Evolutionary conservation across 768 basidiomycete genomes (phyloP).

Genomic region (Brasilioporus rufonigricans): DNA sequence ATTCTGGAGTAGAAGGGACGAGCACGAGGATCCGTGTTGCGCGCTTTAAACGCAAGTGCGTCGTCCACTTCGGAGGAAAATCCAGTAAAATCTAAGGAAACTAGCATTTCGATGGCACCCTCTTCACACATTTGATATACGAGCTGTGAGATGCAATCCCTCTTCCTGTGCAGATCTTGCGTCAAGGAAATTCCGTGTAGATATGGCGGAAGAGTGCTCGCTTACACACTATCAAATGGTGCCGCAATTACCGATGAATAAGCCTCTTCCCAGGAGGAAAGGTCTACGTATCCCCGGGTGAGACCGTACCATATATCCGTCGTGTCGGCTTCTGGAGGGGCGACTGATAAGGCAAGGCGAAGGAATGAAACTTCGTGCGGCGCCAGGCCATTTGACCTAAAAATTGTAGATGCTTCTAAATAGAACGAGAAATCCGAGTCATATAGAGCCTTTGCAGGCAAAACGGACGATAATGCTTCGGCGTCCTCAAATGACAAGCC

Average conservation of each 20-base stretch:
- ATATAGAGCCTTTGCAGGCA: constrained; percentile 55
- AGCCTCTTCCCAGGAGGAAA: constrained; percentile 82
- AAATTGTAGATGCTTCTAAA: constrained; percentile 71
- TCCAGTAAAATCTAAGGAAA: constrained; percentile 82
- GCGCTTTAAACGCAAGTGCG: constrained; percentile 86
- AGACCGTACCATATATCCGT: constrained; percentile 77
- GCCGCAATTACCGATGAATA: constrained; percentile 74
- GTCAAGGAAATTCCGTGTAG: constrained; percentile 5
- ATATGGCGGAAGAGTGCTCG: constrained; percentile 19
- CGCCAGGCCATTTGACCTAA: constrained; percentile 55
- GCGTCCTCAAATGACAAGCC: constrained; percentile 57
- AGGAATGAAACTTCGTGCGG: constrained; percentile 72
- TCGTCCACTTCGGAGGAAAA: constrained; percentile 85
- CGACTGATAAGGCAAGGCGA: constrained; percentile 75
- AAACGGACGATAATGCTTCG: constrained; percentile 57
- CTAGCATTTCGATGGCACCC: constrained; percentile 72
- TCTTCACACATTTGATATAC: constrained; percentile 93
- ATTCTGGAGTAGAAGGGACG: constrained; percentile 87
- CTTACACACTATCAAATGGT: constrained; percentile 80
- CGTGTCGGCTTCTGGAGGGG: constrained; percentile 50
- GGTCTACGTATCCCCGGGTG: constrained; percentile 70
- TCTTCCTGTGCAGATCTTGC: constrained; percentile 52
- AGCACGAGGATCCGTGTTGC: constrained; percentile 86
- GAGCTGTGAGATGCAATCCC: constrained; percentile 77
- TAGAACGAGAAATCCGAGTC: constrained; percentile 74